Evolutionary conservation across 2,329 filamentous ascomycete species (phyloP).

Genomic region (Tolypocladium sp.): DNA sequence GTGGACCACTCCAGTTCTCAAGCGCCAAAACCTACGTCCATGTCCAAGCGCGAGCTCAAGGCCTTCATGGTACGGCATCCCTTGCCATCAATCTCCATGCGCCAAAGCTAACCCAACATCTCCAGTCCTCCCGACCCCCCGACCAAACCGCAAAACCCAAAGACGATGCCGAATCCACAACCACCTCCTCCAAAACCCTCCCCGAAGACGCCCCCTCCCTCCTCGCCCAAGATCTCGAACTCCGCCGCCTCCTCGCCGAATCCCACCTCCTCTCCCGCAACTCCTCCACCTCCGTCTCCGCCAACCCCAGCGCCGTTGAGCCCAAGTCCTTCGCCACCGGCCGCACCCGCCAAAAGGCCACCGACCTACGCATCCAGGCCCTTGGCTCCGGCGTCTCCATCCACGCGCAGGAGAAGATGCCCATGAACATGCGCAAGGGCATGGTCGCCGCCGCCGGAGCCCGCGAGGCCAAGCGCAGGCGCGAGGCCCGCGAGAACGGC

Average conservation of each 20-base stretch:
- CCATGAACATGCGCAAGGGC: constrained; percentile 77
- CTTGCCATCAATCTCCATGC: not conserved
- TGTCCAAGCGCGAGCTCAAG: constrained; percentile 64
- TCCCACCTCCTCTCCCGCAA: constrained; percentile 67
- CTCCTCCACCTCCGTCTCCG: constrained; percentile 28
- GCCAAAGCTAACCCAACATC: constrained; percentile 4
- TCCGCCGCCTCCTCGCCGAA: constrained; percentile 84
- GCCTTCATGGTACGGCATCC: constrained; percentile 57
- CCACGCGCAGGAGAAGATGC: constrained; percentile 77
- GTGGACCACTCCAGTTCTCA: constrained; percentile 46
- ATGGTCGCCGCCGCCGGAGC: constrained; percentile 58
- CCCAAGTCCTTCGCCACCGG: constrained; percentile 45
- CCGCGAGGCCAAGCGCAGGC: constrained; percentile 62
- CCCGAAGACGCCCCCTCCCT: constrained; percentile 57
- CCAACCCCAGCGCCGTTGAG: constrained; percentile 25
- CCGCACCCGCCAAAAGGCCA: constrained; percentile 68
- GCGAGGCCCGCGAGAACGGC: constrained; percentile 81
- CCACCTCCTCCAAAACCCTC: constrained; percentile 20
- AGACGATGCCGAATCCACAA: constrained; percentile 12
- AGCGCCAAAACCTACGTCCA: constrained; percentile 26
- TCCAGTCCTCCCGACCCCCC: constrained; percentile 40
- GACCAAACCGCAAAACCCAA: constrained; percentile 17
- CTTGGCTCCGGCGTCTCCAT: constrained; percentile 72
- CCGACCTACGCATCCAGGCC: constrained; percentile 73
- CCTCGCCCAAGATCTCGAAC: constrained; percentile 82